These are phyloP conservation scores for Chytriomyces hyalinus DNA, from an alignment of 192 early-diverging fungal species.

Conservation along the genomic window DNA sequence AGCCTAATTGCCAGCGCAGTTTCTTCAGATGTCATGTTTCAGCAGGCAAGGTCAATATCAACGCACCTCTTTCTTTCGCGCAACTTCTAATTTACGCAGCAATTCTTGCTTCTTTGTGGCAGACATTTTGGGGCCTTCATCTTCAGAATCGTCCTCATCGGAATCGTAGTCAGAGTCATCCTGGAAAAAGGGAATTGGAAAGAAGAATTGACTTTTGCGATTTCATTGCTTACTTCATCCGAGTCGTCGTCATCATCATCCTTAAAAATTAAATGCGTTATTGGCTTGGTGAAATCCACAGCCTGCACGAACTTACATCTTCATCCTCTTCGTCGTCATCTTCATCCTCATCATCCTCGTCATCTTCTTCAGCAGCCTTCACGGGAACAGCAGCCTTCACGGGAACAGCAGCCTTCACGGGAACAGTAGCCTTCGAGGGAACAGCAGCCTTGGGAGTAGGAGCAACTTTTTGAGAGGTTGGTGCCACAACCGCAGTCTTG, in stretches of 20 bases:
- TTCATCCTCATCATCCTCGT: slow-evolving; percentile 34
- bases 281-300: neutral
- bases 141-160: slow-evolving; percentile 48
- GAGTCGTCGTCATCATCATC: slow-evolving; percentile 35
- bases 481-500: slow-evolving; percentile 9
- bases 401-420: slow-evolving; percentile 21
- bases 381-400: slow-evolving; percentile 20
- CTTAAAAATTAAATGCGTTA: neutral
- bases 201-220: neutral
- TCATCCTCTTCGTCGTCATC: slow-evolving; percentile 40
- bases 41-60: neutral
- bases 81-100: slow-evolving; percentile 78
- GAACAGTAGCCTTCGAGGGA: too few species aligned
- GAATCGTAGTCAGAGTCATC: slow-evolving; percentile 33
- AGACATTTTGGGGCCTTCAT: slow-evolving; percentile 64
- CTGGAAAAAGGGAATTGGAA: neutral
- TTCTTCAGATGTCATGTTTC: neutral
- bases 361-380: slow-evolving; percentile 39
- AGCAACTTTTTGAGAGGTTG: neutral
- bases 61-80: slow-evolving; percentile 64
- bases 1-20: slow-evolving; percentile 8
- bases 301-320: slow-evolving; percentile 15
- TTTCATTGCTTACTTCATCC: slow-evolving; percentile 24
- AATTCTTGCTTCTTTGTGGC: slow-evolving; percentile 66
- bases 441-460: neutral